phyloP scores from a whole-genome alignment of 805 yeast species.

The Candida namnaoensis region DNA sequence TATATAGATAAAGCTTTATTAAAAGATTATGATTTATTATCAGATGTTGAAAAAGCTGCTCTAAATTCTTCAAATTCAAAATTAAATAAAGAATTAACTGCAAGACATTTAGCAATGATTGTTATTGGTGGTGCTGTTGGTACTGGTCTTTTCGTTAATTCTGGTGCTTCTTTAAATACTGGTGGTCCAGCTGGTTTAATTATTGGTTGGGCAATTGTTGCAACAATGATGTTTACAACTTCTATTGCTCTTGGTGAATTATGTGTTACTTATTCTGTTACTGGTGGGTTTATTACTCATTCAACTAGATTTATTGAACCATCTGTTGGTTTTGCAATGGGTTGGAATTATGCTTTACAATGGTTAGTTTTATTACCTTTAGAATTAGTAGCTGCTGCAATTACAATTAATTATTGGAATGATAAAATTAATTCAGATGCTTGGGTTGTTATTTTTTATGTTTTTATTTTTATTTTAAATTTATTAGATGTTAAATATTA shows the following conservation, averaged over 20 bases:
- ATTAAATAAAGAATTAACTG: slow-evolving; percentile 18
- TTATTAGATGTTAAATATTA: slow-evolving; percentile 48
- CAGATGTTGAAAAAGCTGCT: slow-evolving; percentile 29
- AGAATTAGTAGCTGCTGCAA: slow-evolving; percentile 56
- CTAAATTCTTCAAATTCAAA: slow-evolving; percentile 27
- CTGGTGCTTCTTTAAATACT: slow-evolving; percentile 41
- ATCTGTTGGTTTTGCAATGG: slow-evolving; percentile 63
- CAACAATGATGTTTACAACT: slow-evolving; percentile 47
- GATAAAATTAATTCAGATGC: slow-evolving; percentile 41
- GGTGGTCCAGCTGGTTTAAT: slow-evolving; percentile 55
- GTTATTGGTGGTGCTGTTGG: slow-evolving; percentile 68
- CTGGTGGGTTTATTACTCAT: slow-evolving; percentile 55
- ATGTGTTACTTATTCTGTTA: slow-evolving; percentile 56
- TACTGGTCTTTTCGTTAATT: slow-evolving; percentile 59
- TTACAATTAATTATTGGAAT: slow-evolving; percentile 48
- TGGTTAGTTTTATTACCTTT: slow-evolving; percentile 59
- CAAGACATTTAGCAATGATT: slow-evolving; percentile 60
- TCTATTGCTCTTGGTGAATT: slow-evolving; percentile 54
- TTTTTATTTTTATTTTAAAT: slow-evolving; percentile 38
- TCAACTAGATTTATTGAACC: slow-evolving; percentile 58
- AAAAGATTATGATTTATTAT: slow-evolving; percentile 12
- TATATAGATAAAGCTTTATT: slow-evolving; percentile 7
- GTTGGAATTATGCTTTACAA: slow-evolving; percentile 63
- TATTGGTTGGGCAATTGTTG: slow-evolving; percentile 48
- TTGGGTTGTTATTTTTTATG: slow-evolving; percentile 49